Evolutionary conservation across 164 flowering plant species (phyloP), one percentile per base, ranked within the genome.

Genomic region (Buxus sempervirens): DNA sequence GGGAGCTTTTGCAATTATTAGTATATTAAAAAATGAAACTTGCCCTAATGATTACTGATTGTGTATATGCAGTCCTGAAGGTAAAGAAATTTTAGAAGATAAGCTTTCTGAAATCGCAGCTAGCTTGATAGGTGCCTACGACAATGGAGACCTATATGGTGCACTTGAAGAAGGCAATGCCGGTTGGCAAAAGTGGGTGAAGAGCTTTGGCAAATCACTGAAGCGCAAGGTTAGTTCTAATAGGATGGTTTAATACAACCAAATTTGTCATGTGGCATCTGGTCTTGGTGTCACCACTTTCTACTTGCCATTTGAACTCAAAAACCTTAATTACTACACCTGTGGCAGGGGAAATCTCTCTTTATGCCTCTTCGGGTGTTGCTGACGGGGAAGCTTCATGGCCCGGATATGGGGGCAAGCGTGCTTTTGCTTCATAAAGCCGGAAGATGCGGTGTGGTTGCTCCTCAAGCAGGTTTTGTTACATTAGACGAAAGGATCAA

Each of bases 131-230:
- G 82, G 89, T 64, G 91, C 97, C 21, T 86, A 92, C 74, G 97
- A 95, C 57, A 84, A 80, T 64, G 99, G 97, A 60, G 99, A 92
- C 49, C 78, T 95, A 25, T 53, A 72, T 26, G 67, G 26, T 70
- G 97, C 93, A 13, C 86, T 95, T 48, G 90, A 89, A 70, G 93
- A 87, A 77, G 99, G 97, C 60, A 86, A 45, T 58, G 70, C 82
- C 71, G 97, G 99, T 38, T 95, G 96, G 97, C 76, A 89, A 81
- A 88, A 82, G 74, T 95, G 97, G 97, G 94, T 88, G 69, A 92
- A 95, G 86, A 73, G 77, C 78, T 88, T 95, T 73, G 97, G 97
- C 48, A 92, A 95, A 81, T 72, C 89, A 53, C 59, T 82, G 66
- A 92, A 90, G 73, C 96, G 95, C 80, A 95, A 95, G 94, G 98